Evolutionary conservation across 306 rosid species (phyloP), one percentile per base, ranked within the genome.

Genomic region (Lagenaria siceraria): DNA sequence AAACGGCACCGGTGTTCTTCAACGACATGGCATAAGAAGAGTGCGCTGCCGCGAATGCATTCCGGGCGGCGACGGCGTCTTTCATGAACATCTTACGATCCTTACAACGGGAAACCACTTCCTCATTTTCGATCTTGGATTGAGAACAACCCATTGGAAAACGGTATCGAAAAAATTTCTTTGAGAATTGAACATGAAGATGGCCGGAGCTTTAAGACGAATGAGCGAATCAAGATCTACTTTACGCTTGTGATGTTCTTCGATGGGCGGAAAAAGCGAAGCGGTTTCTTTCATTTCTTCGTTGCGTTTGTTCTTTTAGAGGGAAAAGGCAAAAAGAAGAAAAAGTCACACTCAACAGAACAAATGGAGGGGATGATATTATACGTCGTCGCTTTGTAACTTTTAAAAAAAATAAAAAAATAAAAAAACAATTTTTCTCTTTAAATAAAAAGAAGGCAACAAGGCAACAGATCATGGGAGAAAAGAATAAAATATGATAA

Each of bases 41-140:
- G 80, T 96, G 98, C 0, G 93, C 93, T 38, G 98, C 97, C 59
- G 98, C 98, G 74, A 96, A 92, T 64, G 92, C 97, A 84, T 96
- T 92, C 10, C 99, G 91, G 1, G 87, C 65, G 0, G 92, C 15
- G 4, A 95, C 97, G 0, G 96, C 92, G 0, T 87, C 93, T 64
- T 90, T 95, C 90, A 95, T 95, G 81, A 24, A 82, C 1, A 55
- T 86, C 82, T 89, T 95, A 4, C 99, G 97, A 0, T 92, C 91
- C 70, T 89, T 95, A 87, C 99, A 95, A 3, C 97, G 90, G 1
- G 89, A 81, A 62, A 95, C 93, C 0, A 96, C 92, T 76, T 95
- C 99, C 63, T 95, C 98, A 88, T 95, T 95, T 82, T 95, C 98
- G 88, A 95, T 95, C 87, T 90, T 95, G 0, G 99, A 95, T 78